Evolutionary conservation across 768 basidiomycete species (phyloP), one percentile per base, ranked within the genome.

Genomic region (Goffeauzyma gilvescens): DNA sequence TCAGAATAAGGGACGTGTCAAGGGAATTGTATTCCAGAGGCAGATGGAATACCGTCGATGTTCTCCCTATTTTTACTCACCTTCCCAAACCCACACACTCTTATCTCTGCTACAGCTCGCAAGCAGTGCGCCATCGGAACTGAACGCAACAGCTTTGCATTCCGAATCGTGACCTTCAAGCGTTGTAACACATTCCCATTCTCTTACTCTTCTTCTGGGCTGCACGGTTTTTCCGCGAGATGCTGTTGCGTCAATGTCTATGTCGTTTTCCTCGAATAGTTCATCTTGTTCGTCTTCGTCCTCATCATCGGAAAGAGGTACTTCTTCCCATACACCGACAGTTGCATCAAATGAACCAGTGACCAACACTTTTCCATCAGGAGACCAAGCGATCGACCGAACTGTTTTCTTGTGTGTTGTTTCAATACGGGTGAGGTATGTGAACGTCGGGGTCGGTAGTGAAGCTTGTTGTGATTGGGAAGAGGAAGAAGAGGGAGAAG

Each of bases 1-100:
- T 6, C 23, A 15, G 12, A 6, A n/a, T 9, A 30, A 9, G n/a
- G n/a, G 28, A n/a, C 8, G n/a, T 9, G n/a, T 30, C 8, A n/a
- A 30, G 9, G 28, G 9, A n/a, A n/a, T 9, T 9, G n/a, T 30
- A n/a, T 30, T n/a, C 8, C 9, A 9, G n/a, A 30, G 9, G 9
- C 8, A 30, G 28, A 9, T 30, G 28, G 28, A 30, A 9, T 9
- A n/a, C 28, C 28, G 28, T 9, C 8, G 2, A 8, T 9, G 23
- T 24, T 13, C n/a, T 12, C 7, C 12, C 17, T n/a, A n/a, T n/a
- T n/a, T n/a, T n/a, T n/a, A 54, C 67, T 55, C 57, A 80, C 89
- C 85, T 71, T 95, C 90, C 90, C 93, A 98, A 26, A 98, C 74
- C 93, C 93, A 96, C 0, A 96, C 87, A 5, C 85, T 84, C 68